A percentile compares a stretch with the other conserved stretches of the same genome.
Evolutionary conservation across 306 rosid species (phyloP).

Genomic region (Fagus sylvatica): DNA sequence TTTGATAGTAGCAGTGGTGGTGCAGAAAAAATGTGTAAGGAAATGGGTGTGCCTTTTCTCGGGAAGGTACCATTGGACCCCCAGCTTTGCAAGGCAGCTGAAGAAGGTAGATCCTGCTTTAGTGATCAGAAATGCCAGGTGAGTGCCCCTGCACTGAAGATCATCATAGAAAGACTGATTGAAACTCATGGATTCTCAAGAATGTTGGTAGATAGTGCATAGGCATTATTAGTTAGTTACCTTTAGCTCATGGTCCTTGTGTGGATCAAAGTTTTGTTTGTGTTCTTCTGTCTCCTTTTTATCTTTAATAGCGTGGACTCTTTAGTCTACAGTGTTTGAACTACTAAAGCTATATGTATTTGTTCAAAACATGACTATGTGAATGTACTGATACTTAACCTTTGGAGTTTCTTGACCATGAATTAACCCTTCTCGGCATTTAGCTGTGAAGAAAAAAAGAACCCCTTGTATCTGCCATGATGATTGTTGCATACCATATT

Average conservation of each 20-base stretch:
- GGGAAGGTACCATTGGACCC: slow-evolving; percentile 95
- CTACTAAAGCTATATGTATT: neutral
- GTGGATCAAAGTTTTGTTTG: slow-evolving; percentile 17
- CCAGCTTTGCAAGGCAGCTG: slow-evolving; percentile 88
- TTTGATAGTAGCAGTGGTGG: slow-evolving; percentile 89
- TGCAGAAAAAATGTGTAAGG: slow-evolving; percentile 72
- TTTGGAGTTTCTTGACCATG: neutral
- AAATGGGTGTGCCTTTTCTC: slow-evolving; percentile 79
- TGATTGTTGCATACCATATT: too few relatives aligned
- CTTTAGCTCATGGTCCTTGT: neutral
- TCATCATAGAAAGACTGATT: slow-evolving; percentile 61
- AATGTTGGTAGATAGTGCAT: slow-evolving; percentile 38
- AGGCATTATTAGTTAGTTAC: slow-evolving; percentile 4
- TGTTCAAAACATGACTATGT: neutral
- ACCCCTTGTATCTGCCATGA: too few relatives aligned
- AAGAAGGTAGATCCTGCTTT: slow-evolving; percentile 90
- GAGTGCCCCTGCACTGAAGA: slow-evolving; percentile 79
- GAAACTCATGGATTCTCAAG: slow-evolving; percentile 47
- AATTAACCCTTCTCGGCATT: too few relatives aligned
- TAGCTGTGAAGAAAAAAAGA: too few relatives aligned
- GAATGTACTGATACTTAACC: neutral
- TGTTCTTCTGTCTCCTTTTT: neutral
- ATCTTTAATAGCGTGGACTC: neutral
- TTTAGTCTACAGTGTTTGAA: neutral
- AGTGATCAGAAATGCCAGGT: slow-evolving; percentile 49